Evolutionary conservation across 306 rosid species (phyloP).

Genomic region (Dryas alaskensis): DNA sequence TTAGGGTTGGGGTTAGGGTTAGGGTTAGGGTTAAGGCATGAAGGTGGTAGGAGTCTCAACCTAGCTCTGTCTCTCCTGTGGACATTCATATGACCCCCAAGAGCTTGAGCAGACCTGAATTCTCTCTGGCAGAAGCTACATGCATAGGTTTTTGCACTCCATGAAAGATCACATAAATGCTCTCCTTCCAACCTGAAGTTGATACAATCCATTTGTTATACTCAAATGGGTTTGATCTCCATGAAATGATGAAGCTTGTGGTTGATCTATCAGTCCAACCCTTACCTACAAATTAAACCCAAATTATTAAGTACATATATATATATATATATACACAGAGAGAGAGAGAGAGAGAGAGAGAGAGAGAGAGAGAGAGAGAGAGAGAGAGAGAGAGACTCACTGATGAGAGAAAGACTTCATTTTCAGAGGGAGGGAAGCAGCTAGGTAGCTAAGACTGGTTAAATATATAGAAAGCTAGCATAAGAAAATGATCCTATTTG

Average conservation of each 20-base stretch:
- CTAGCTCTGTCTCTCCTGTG: conserved; percentile 88
- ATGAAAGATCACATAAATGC: conserved; percentile 35
- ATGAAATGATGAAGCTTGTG: background rate
- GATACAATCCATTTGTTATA: conserved; percentile 28
- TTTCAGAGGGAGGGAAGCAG: conserved; percentile 6
- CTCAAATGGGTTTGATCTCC: conserved; percentile 49
- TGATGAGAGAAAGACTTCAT: background rate
- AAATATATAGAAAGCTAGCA: conserved; percentile 17
- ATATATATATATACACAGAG: conserved; percentile 2
- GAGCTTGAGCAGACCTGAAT: conserved; percentile 83
- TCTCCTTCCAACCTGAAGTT: conserved; percentile 40
- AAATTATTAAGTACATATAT: conserved; percentile 6
- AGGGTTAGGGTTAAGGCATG: conserved; percentile 28
- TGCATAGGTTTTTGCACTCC: conserved; percentile 56
- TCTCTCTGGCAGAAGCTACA: conserved; percentile 85
- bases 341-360: conserved; percentile 20
- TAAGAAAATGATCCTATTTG: conserved; percentile 34
- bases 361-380: conserved; percentile 21
- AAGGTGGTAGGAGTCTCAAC: conserved; percentile 44
- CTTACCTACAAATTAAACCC: conserved; percentile 5
- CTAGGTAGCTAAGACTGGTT: conserved; percentile 3
- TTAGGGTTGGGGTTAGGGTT: conserved; percentile 37
- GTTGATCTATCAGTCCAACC: background rate
- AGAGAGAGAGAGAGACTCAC: background rate
- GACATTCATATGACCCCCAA: conserved; percentile 92